Evolutionary conservation across 208 protist species (phyloP).

Genomic region (Acanthamoeba pearcei): DNA sequence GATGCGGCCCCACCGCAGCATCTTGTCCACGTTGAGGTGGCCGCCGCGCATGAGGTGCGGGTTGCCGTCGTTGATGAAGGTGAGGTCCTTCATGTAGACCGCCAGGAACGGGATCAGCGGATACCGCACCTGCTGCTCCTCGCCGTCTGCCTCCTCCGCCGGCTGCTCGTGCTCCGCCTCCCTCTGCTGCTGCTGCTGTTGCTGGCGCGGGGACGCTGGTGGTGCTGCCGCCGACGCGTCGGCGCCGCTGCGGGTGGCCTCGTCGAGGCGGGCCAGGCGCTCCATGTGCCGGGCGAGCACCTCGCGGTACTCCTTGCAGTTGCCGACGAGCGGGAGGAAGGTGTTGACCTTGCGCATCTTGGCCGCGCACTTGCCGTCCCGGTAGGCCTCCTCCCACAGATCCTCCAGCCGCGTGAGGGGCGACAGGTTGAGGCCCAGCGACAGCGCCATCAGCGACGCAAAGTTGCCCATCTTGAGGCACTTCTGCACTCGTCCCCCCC

Average conservation of each 20-base stretch:
- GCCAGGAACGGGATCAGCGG: not conserved
- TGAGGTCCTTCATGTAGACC: not conserved
- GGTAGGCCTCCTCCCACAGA: not conserved
- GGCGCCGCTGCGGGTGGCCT: not conserved
- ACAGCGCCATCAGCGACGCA: not conserved
- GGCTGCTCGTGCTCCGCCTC: no score
- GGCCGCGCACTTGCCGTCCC: not conserved
- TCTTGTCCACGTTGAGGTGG: not conserved
- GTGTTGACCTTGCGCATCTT: constrained; percentile 5
- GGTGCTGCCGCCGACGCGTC: no score
- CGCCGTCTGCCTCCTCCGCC: not conserved
- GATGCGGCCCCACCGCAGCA: not conserved
- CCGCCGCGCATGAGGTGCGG: not conserved
- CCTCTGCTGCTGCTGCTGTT: no score
- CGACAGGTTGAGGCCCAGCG: constrained; percentile 1
- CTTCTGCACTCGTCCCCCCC: not conserved
- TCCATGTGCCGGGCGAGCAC: not conserved
- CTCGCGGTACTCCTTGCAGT: not conserved
- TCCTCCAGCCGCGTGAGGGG: not conserved
- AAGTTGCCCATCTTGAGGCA: not conserved
- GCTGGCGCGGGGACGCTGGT: no score
- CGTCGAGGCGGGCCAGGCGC: not conserved
- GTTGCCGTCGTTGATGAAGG: constrained; percentile 3
- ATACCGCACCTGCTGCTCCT: not conserved
- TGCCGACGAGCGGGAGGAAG: not conserved